Percentiles rank a stretch among this genome's conserved stretches.
Evolutionary conservation across 345 rosid genomes (phyloP).

Genomic region (Kernera saxatilis): DNA sequence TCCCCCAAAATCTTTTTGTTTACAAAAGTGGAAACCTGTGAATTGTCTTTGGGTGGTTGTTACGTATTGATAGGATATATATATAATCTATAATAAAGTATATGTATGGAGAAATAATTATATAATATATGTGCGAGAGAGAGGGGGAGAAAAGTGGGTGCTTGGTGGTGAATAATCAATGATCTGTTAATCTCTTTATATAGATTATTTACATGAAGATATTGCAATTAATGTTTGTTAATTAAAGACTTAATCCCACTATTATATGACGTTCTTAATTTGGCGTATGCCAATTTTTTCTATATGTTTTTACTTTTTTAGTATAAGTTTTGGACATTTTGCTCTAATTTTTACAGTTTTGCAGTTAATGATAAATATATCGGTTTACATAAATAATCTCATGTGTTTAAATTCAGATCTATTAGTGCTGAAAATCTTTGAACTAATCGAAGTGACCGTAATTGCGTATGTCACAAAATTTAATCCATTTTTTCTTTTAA

Average conservation of each 20-base stretch:
- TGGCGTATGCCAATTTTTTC: neutral
- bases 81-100: neutral
- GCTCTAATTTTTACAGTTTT: neutral
- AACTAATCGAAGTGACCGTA: neutral
- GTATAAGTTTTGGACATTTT: neutral
- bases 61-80: conserved; percentile 3
- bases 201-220: neutral
- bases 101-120: neutral
- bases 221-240: neutral
- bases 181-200: neutral
- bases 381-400: too few relatives aligned
- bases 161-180: conserved; percentile 26
- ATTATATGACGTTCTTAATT: neutral
- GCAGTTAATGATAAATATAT: neutral
- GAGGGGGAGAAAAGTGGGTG: conserved; percentile 14
- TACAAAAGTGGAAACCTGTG: conserved; percentile 12
- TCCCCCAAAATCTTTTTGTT: neutral
- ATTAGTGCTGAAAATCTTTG: neutral
- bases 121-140: neutral
- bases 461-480: neutral
- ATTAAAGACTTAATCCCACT: neutral
- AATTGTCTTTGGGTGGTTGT: conserved; percentile 15
- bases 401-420: too few relatives aligned
- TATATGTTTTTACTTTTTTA: neutral
- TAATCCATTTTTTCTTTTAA: neutral